Evolutionary conservation across 345 rosid genomes (phyloP), one percentile per base, ranked within the genome.

Genomic region (Rhizophora mangle): DNA sequence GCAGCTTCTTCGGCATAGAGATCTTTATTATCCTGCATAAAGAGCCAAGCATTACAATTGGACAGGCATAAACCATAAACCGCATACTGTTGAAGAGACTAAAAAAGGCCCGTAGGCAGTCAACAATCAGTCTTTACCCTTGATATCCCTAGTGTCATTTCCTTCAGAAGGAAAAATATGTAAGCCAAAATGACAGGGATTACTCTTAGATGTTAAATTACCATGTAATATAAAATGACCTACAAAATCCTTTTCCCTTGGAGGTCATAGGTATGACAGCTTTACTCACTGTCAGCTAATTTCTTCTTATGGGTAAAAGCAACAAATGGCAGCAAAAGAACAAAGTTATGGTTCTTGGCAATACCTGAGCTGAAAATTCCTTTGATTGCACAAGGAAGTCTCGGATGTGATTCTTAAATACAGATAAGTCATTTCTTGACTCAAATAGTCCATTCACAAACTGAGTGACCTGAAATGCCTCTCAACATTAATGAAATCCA

Each of bases 301-400:
- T 43, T 11, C 49, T 11, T 43, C 49, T 43, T 3, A 13, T 43
- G 49, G 6, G 31, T 15, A 53, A 32, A n/a, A 53, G 24, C 27
- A 32, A 24, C n/a, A 31, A 31, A 53, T 6, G 9, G 24, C 49
- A 47, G 18, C 13, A 52, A 19, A 4, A 1, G 21, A 51, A 20
- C 16, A 19, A 6, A 18, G 22, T 21, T 2, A 43, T 27, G 8
- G 6, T 36, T 30, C 20, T 27, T 7, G 2, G 43, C 60, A 10
- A n/a, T 80, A 89, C 96, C 92, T 87, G 96, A 71, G 91, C 96
- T 24, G 96, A 89, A 72, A 89, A 89, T 72, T 87, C 96, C 72
- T 89, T 89, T 15, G 96, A 89, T 65, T 89, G 96, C 74, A 89
- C 96, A 61, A 96, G 96, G 76, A 96, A 96, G 80, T 96, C 99